A percentile compares a stretch with the other conserved stretches of the same genome.
Evolutionary conservation across 305 asterid genomes (phyloP).

Genomic region (Solanum aculeatissimum): DNA sequence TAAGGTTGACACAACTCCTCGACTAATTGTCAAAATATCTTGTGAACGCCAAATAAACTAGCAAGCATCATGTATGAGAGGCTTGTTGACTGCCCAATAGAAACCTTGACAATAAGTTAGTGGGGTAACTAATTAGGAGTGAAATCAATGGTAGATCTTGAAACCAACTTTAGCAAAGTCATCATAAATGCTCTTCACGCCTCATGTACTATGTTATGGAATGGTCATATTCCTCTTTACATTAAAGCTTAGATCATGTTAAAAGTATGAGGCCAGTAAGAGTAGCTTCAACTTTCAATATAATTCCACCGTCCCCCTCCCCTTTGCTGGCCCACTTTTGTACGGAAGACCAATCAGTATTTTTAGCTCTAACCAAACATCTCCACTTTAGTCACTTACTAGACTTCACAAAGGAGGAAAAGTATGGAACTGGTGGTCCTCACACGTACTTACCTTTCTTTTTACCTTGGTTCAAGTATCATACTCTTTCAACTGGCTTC

Average conservation of each 20-base stretch:
- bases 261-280: slow-evolving; percentile 6
- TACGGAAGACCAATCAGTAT: slow-evolving; percentile 1
- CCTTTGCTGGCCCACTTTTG: background rate
- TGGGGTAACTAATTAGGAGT: background rate
- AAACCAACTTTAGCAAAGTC: slow-evolving; percentile 1
- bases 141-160: background rate
- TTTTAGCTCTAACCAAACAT: slow-evolving; percentile 1
- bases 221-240: background rate
- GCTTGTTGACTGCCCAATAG: background rate
- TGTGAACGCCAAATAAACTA: background rate
- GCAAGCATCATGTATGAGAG: background rate
- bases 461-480: background rate
- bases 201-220: slow-evolving; percentile 8
- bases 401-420: slow-evolving; percentile 24
- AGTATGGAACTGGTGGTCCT: slow-evolving; percentile 70
- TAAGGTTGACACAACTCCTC: background rate
- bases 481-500: slow-evolving; percentile 19
- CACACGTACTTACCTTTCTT: slow-evolving; percentile 17
- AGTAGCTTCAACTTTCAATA: slow-evolving; percentile 1
- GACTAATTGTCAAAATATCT: background rate
- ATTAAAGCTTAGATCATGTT: slow-evolving; percentile 18
- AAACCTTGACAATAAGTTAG: background rate
- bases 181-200: slow-evolving; percentile 16
- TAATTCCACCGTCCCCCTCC: background rate
- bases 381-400: slow-evolving; percentile 23